Evolutionary conservation across 164 flowering plant species (phyloP), one percentile per base, ranked within the genome.

Genomic region (Buxus sempervirens): DNA sequence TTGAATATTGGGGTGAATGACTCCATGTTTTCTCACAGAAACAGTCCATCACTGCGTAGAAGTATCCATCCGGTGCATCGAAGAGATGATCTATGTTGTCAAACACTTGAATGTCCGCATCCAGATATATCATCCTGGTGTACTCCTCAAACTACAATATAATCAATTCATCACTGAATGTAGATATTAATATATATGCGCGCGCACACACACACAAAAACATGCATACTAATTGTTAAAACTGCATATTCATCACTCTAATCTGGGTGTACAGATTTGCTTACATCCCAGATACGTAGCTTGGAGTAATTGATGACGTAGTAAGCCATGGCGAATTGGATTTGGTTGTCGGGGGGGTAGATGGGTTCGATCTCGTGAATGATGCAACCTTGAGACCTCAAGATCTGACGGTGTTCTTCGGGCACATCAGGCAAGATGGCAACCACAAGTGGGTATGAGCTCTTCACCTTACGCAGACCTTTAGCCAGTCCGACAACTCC

Each of bases 1-100:
- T 68, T 8, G 67, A 63, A 38, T 53, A 73, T 56, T 73, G 76
- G 23, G 59, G 71, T 16, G 76, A 55, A 65, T 68, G 65, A 21
- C 72, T 63, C 76, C 76, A 73, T 32, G 76, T 63, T 54, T 58
- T 32, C 76, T 73, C 76, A 38, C 76, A 73, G 54, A 73, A 73
- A 24, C 76, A 73, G 53, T 73, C 76, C 75, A 67, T 67, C 26
- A 73, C 76, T 0, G 76, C 76, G 57, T 73, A 73, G 64, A 73
- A 73, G 55, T 58, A 73, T 15, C 68, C 72, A 16, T 73, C 65
- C 7, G 72, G 58, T 0, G 60, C n/a, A 20, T 73, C 76, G 26
- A 73, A 73, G 32, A 73, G 72, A 49, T 73, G 76, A 48, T 73
- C 76, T 10, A 73, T 73, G 69, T 73, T 73, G 16, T 73, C 76